Conservation (phyloP, 2,329 filamentous ascomycete genomes). For the Sordariomycetes sp. region DNA sequence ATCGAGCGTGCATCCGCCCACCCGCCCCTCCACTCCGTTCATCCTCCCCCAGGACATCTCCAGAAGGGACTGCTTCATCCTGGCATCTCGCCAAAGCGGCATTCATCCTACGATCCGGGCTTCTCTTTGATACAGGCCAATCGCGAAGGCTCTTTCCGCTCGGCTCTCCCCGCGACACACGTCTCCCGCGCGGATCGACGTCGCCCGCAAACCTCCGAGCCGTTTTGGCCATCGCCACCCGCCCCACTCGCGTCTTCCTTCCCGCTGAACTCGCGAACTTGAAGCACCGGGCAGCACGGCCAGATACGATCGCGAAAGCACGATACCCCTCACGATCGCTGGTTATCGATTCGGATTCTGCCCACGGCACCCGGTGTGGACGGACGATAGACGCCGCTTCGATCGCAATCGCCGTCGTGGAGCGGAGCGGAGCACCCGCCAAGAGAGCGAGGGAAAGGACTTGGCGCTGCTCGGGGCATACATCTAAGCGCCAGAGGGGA, state of each 20-base stretch:
- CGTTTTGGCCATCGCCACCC: not conserved
- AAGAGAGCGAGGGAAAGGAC: not conserved
- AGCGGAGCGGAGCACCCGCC: not conserved
- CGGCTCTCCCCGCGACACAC: not conserved
- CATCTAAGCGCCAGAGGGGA: not conserved
- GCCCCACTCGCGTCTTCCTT: not conserved
- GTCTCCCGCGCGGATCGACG: not conserved
- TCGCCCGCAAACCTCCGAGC: not conserved
- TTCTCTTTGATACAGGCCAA: not conserved
- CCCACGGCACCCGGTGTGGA: not conserved
- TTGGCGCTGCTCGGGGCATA: not conserved
- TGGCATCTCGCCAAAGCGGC: too few species aligned
- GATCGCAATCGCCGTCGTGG: not conserved
- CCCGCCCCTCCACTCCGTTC: not conserved
- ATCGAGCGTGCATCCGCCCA: too few species aligned
- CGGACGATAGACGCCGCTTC: not conserved
- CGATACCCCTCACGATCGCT: not conserved
- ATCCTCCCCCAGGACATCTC: too few species aligned
- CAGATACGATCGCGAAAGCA: not conserved
- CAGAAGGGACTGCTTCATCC: too few species aligned
- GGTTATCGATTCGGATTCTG: not conserved
- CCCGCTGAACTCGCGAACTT: not conserved
- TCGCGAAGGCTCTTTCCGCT: not conserved
- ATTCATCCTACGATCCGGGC: too few species aligned
- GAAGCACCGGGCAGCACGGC: not conserved